Evolutionary conservation across 2,329 filamentous ascomycete species (phyloP).

Genomic region (Fusarium chaquense): DNA sequence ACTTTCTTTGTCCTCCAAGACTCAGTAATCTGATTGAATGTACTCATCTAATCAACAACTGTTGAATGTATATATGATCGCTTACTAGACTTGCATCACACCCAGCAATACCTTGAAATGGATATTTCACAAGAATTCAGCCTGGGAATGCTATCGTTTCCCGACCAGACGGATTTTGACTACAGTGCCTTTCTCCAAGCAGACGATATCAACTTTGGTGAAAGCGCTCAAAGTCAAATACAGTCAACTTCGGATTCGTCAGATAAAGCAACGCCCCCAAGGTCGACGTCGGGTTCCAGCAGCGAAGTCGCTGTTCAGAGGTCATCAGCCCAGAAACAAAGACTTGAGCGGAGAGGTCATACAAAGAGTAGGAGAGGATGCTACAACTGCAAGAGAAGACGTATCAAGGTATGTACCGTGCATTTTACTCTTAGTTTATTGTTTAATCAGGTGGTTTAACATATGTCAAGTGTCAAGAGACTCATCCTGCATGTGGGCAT

Average conservation of each 20-base stretch:
- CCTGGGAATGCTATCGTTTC: conserved; percentile 48
- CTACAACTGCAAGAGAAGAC: conserved; percentile 74
- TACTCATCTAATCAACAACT: neutral
- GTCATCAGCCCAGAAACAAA: conserved; percentile 47
- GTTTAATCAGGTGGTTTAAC: conserved; percentile 21
- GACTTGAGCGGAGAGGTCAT: conserved; percentile 69
- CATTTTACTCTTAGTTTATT: neutral
- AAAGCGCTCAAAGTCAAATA: conserved; percentile 31
- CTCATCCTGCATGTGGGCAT: conserved; percentile 71
- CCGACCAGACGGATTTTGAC: conserved; percentile 53
- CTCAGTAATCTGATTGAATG: neutral
- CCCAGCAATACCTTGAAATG: conserved; percentile 40
- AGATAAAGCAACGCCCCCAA: conserved; percentile 50
- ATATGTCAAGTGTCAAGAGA: conserved; percentile 71
- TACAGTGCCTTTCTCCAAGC: conserved; percentile 55
- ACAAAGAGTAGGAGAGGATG: conserved; percentile 75
- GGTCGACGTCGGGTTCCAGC: conserved; percentile 43
- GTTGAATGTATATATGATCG: neutral
- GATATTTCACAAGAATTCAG: conserved; percentile 48
- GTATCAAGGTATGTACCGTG: conserved; percentile 66
- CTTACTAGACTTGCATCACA: neutral
- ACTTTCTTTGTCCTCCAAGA: neutral
- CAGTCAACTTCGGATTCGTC: conserved; percentile 48
- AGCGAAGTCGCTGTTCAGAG: conserved; percentile 31
- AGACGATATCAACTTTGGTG: conserved; percentile 43